These are phyloP conservation scores for Ramaria sp. DNA, from an alignment of 768 basidiomycete species.

Conservation along the genomic window DNA sequence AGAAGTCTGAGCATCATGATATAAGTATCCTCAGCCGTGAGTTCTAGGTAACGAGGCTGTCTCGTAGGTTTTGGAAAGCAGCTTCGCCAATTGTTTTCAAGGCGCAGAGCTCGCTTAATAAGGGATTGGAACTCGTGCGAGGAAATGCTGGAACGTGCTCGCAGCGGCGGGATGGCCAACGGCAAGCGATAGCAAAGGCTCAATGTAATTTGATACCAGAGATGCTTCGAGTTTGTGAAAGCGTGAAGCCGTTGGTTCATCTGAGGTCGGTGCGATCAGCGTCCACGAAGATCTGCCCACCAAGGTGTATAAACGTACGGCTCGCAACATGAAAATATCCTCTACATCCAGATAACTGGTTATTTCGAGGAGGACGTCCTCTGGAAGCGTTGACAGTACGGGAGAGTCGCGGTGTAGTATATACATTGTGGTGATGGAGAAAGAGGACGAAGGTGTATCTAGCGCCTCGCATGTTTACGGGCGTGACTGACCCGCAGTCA, in stretches of 20 bases:
- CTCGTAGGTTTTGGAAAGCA: not conserved
- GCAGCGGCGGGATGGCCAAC: conserved; percentile 4
- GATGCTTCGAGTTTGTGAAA: conserved; percentile 1
- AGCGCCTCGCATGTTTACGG: too few species aligned
- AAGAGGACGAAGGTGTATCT: not conserved
- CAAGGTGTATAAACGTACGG: not conserved
- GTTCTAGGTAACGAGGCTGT: conserved; percentile 1
- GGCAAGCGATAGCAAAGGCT: conserved; percentile 4
- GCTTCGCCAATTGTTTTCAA: conserved; percentile 9
- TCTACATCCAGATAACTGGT: conserved; percentile 2
- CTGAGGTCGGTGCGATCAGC: not conserved
- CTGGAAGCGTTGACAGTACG: not conserved
- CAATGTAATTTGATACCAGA: conserved; percentile 3
- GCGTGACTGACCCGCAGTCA: too few species aligned
- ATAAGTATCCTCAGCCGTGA: not conserved
- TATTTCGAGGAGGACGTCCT: conserved; percentile 7
- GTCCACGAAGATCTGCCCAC: not conserved
- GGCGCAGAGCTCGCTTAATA: not conserved
- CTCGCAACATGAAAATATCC: conserved; percentile 1
- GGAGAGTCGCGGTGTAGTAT: not conserved
- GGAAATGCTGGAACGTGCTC: not conserved
- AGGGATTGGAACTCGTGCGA: conserved; percentile 1
- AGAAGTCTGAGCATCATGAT: conserved; percentile 9
- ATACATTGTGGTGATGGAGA: not conserved
- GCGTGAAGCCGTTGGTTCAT: not conserved